Conservation (phyloP, 257 asterid genomes). For the Perilla frutescens region DNA sequence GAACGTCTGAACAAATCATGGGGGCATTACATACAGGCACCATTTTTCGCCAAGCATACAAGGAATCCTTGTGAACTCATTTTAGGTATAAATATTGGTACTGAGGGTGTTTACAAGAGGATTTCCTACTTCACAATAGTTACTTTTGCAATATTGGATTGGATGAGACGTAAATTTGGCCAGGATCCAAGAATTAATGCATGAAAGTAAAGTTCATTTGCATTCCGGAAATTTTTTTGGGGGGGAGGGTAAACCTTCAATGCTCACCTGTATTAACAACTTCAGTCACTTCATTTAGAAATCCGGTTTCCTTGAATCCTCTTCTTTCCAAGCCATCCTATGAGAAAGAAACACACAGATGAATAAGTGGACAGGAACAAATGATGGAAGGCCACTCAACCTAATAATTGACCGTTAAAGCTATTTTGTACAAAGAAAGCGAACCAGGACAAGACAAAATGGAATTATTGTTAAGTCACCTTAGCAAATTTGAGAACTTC, state of each 20-base stretch:
- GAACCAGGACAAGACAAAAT: slow-evolving; percentile 2
- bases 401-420: slow-evolving; percentile 2
- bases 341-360: slow-evolving; percentile 27
- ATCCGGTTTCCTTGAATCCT: slow-evolving; percentile 93
- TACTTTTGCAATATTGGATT: not conserved
- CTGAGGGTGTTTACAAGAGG: not conserved
- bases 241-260: not conserved
- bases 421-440: slow-evolving; percentile 2
- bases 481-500: slow-evolving; percentile 84
- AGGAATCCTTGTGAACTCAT: not conserved
- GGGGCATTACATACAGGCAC: not conserved
- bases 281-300: slow-evolving; percentile 81
- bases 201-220: not conserved
- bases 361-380: slow-evolving; percentile 4
- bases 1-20: slow-evolving; percentile 14
- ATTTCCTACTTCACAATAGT: not conserved
- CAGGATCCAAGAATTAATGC: not conserved
- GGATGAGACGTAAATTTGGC: slow-evolving; percentile 3
- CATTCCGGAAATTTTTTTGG: no score
- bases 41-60: slow-evolving; percentile 9
- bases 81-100: slow-evolving; percentile 1
- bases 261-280: slow-evolving; percentile 81
- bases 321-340: slow-evolving; percentile 98
- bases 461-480: slow-evolving; percentile 39
- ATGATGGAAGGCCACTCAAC: slow-evolving; percentile 1